Base-by-base conservation (phyloP, 116 monocot genomes). In the Iris pallida region DNA sequence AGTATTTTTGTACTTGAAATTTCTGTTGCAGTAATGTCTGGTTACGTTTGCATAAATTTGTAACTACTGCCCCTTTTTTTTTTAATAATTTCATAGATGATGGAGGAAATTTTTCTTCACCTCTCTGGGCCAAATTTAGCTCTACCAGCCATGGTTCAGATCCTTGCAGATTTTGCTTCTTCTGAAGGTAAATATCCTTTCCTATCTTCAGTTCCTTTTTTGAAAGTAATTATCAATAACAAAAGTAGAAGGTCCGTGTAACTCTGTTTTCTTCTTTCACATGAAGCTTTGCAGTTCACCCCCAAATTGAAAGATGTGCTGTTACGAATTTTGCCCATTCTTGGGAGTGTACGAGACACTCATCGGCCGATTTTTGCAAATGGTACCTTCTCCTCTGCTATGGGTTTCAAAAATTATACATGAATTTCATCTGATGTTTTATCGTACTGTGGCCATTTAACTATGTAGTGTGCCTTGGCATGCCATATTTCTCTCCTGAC, bases 241-340 rank as follows among this genome's bases (percentile, higher is more conserved):
- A n/a, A n/a, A n/a, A n/a, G n/a, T n/a, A n/a, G n/a, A n/a, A n/a
- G n/a, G n/a, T n/a, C n/a, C n/a, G n/a, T n/a, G n/a, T n/a, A n/a
- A n/a, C n/a, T n/a, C n/a, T n/a, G n/a, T n/a, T n/a, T n/a, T n/a
- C n/a, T n/a, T n/a, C n/a, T n/a, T n/a, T 43, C 72, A 68, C 66
- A 73, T 78, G 57, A 88, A 98, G 97, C 90, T 74, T 80, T 90
- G 66, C 80, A 85, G n/a, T n/a, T n/a, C n/a, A n/a, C n/a, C n/a
- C n/a, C n/a, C n/a, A n/a, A n/a, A n/a, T n/a, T n/a, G n/a, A 93
- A 98, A 83, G 90, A 88, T 70, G 90, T 93, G 45, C 86, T 98
- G 74, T 78, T 83, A 59, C 80, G 90, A 13, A 81, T 93, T 6
- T 80, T 98, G 71, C 97, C 97, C 56, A 78, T 90, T 73, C 77